Percentiles rank a stretch among this genome's conserved stretches.
These are phyloP conservation scores for Cantharellus anzutake DNA, from an alignment of 768 basidiomycete species.

Conservation along the genomic window DNA sequence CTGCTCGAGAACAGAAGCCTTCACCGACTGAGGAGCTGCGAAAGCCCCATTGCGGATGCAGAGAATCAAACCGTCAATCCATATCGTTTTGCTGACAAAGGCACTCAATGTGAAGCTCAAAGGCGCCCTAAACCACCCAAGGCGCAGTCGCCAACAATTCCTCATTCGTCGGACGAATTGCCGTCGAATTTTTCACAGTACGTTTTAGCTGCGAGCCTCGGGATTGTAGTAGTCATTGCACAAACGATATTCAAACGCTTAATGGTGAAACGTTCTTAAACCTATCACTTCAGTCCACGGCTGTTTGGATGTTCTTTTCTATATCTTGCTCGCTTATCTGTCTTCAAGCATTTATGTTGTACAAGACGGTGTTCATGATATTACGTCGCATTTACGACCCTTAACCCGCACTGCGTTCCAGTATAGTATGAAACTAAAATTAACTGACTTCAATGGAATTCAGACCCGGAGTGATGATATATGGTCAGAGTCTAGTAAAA, in stretches of 20 bases:
- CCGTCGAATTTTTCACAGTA: constrained; percentile 1
- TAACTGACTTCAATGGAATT: too few species aligned
- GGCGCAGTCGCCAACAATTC: neutral
- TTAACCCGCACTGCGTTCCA: too few species aligned
- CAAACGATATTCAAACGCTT: constrained; percentile 6
- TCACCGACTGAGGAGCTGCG: neutral
- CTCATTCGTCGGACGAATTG: neutral
- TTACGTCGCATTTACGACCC: neutral
- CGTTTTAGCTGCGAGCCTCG: constrained; percentile 6
- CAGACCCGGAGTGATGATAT: too few species aligned
- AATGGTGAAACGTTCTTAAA: constrained; percentile 1
- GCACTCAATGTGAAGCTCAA: neutral
- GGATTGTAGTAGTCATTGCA: constrained; percentile 4
- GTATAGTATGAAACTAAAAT: too few species aligned
- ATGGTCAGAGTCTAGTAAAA: too few species aligned
- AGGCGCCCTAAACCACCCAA: neutral
- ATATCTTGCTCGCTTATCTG: neutral
- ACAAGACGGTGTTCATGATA: neutral
- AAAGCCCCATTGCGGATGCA: neutral
- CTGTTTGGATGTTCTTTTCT: neutral
- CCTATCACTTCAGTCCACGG: neutral
- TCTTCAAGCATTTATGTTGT: neutral
- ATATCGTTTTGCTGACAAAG: neutral
- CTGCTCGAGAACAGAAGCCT: neutral
- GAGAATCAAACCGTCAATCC: neutral